Base-by-base conservation (phyloP, 129 eudicot species). In the Oenanthe sinensis region DNA sequence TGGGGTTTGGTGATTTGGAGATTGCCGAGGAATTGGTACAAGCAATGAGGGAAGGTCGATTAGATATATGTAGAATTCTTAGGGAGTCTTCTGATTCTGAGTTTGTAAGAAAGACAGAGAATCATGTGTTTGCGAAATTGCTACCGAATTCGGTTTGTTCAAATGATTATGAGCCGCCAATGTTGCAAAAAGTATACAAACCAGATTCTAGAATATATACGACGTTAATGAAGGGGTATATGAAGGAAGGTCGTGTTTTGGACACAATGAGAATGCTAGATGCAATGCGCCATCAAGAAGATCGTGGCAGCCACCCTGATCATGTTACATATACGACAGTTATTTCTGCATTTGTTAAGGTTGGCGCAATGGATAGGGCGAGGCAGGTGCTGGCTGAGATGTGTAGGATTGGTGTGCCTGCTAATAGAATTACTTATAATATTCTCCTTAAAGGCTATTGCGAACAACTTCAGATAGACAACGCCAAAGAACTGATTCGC, bases 251-350 rank as follows among this genome's bases (percentile, higher is more conserved):
- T 8, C 88, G 99, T 74, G 92, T 96, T 60, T 79, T 81, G 28
- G 99, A 92, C 73, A 90, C 91, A 0, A 92, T 96, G 71, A 91
- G 95, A 77, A 96, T 86, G 90, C 87, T 96, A 4, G 97, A 96
- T 52, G 99, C 99, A 19, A 96, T 96, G 99, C 87, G 91, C 75
- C 87, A 75, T 52, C 99, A 90, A 78, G 87, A 85, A 71, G 99
- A 96, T 78, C 82, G 52, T 36, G 70, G 78, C 6, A 86, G 95
- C 77, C 97, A 86, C 37, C 99, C 99, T 17, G 91, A 96, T 79
- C 94, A 92, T 72, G 97, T 96, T 58, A 77, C 99, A 4, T 96
- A 96, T 79, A 96, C 99, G 4, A 96, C 99, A 0, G 97, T 96
- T 8, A 83, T 96, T 5, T 91, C 99, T 20, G 97, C 97, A 3